A percentile compares a stretch with the other conserved stretches of the same genome.
Conservation (phyloP, 306 rosid species). For the Datisca glomerata region DNA sequence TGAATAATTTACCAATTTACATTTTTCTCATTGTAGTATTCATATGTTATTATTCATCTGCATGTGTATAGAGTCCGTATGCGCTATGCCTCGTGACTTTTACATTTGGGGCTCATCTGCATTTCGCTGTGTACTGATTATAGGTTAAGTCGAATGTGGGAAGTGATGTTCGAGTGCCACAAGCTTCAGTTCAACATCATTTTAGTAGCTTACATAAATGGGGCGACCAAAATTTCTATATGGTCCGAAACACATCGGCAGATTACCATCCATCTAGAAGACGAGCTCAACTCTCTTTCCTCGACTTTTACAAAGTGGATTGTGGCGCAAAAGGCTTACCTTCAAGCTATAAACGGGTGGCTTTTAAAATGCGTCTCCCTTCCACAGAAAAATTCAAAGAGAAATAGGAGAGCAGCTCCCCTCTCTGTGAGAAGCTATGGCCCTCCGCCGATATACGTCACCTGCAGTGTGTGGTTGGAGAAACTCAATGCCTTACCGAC, state of each 20-base stretch:
- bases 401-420: conserved; percentile 26
- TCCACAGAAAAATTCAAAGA: conserved; percentile 37
- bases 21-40: neutral
- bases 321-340: conserved; percentile 64
- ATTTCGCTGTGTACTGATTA: conserved; percentile 10
- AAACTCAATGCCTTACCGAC: conserved; percentile 22
- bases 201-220: conserved; percentile 32
- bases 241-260: conserved; percentile 59
- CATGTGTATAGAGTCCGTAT: too few species aligned
- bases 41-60: too few species aligned
- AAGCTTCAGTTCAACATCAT: conserved; percentile 62
- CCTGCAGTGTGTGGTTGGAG: conserved; percentile 56
- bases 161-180: conserved; percentile 81
- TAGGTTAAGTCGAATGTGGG: conserved; percentile 93
- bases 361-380: conserved; percentile 50
- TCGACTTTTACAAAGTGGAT: conserved; percentile 70
- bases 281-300: conserved; percentile 46
- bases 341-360: conserved; percentile 65
- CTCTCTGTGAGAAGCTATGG: conserved; percentile 17
- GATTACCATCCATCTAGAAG: conserved; percentile 52
- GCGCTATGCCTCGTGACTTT: neutral
- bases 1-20: neutral
- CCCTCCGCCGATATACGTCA: conserved; percentile 71
- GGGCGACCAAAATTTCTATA: conserved; percentile 38
- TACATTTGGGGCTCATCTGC: conserved; percentile 17